A percentile compares a stretch with the other conserved stretches of the same genome.
phyloP scores from a whole-genome alignment of 805 yeast species.

The Candida vartiovaarae region DNA sequence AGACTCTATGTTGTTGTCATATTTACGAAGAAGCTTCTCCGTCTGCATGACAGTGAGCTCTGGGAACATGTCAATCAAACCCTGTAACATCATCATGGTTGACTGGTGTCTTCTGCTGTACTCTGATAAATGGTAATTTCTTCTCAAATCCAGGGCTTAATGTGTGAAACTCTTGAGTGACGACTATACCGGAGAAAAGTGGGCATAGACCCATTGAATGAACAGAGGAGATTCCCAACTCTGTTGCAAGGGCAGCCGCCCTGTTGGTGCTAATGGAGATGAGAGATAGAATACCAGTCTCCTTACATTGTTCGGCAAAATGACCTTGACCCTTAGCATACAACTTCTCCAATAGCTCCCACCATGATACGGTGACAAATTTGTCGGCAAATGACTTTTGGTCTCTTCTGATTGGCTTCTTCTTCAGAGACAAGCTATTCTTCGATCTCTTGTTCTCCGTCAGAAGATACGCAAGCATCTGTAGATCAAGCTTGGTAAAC shows the following conservation, averaged over 20 bases:
- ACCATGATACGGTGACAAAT: conserved; percentile 52
- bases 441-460: conserved; percentile 3
- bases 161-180: conserved; percentile 39
- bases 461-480: conserved; percentile 12
- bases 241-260: conserved; percentile 32
- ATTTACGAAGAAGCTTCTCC: conserved; percentile 38
- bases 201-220: conserved; percentile 43
- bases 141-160: conserved; percentile 45
- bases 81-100: conserved; percentile 29
- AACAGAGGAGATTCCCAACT: conserved; percentile 37
- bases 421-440: background rate
- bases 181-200: conserved; percentile 44
- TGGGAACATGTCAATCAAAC: conserved; percentile 59
- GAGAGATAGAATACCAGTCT: conserved; percentile 46
- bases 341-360: conserved; percentile 48
- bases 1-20: conserved; percentile 45
- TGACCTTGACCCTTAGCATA: conserved; percentile 52
- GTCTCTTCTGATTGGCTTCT: background rate
- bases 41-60: conserved; percentile 42
- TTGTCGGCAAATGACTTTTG: conserved; percentile 38
- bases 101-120: background rate
- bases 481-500: conserved; percentile 15
- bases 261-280: conserved; percentile 17
- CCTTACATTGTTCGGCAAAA: conserved; percentile 37
- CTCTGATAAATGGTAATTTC: conserved; percentile 40